A percentile compares a stretch with the other conserved stretches of the same genome.
phyloP scores from a whole-genome alignment of 1,284 basidiomycete species.

The Melampsora americana region DNA sequence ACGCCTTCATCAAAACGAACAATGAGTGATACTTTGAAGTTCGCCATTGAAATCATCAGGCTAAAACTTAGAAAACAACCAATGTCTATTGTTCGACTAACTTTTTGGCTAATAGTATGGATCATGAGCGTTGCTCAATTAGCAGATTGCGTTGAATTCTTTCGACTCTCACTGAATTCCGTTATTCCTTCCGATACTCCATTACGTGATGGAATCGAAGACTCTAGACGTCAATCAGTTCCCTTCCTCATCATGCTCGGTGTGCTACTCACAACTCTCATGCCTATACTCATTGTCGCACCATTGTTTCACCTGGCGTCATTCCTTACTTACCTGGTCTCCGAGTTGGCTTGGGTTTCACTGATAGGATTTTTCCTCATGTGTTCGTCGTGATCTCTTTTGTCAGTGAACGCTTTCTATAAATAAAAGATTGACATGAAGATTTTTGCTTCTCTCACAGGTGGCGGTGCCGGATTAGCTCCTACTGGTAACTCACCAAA shows the following conservation, averaged over 20 bases:
- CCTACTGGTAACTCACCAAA: not conserved
- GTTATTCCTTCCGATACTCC: not conserved
- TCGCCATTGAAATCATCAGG: not conserved
- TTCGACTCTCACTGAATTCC: not conserved
- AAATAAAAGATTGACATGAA: not conserved
- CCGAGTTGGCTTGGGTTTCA: not conserved
- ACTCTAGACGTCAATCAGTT: slow-evolving; percentile 5
- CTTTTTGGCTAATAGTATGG: not conserved
- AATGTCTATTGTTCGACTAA: not conserved
- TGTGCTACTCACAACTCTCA: not conserved
- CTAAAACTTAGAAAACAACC: not conserved
- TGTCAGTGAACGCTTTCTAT: not conserved
- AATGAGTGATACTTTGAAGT: not conserved
- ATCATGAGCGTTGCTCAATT: not conserved
- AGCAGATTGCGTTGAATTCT: not conserved
- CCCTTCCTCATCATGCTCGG: not conserved
- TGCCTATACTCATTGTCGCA: not conserved
- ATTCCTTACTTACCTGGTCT: not conserved
- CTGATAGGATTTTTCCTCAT: not conserved
- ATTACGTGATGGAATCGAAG: not conserved
- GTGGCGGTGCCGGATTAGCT: slow-evolving; percentile 5
- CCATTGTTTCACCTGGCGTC: not conserved
- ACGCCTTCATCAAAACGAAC: not conserved
- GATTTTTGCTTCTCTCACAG: not conserved
- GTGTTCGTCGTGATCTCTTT: not conserved